Evolutionary conservation across 1,284 basidiomycete species (phyloP).

Genomic region (Exobasidium cylindrosporum): DNA sequence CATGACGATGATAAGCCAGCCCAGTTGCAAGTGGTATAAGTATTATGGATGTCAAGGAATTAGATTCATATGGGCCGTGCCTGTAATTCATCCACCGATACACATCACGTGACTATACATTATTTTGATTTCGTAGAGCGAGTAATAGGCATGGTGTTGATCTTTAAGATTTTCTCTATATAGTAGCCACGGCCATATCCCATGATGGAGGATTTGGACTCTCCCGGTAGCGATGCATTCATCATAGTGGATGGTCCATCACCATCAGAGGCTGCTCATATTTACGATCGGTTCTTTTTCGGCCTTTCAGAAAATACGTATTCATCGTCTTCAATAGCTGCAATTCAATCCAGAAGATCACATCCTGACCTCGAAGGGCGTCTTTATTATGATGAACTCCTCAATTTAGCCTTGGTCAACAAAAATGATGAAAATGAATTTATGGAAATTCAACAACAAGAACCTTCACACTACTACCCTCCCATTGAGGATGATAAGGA

Average conservation of each 20-base stretch:
- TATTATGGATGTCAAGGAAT: too few relatives aligned
- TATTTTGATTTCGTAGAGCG: too few relatives aligned
- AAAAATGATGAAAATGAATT: constrained; percentile 22
- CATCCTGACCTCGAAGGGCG: neutral
- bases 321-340: neutral
- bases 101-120: too few relatives aligned
- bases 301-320: constrained; percentile 22
- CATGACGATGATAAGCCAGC: too few relatives aligned
- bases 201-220: constrained; percentile 11
- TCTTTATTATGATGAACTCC: neutral
- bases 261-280: constrained; percentile 6
- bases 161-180: too few relatives aligned
- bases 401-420: constrained; percentile 8
- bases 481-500: constrained; percentile 33
- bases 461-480: constrained; percentile 32
- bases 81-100: too few relatives aligned
- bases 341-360: constrained; percentile 2
- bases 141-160: too few relatives aligned
- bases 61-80: too few relatives aligned
- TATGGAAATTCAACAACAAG: constrained; percentile 23
- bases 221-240: constrained; percentile 21
- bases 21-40: too few relatives aligned
- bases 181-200: neutral
- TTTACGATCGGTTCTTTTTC: neutral
- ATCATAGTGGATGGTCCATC: neutral